Base-by-base conservation (phyloP, 345 rosid genomes). In the Geranium brycei region DNA sequence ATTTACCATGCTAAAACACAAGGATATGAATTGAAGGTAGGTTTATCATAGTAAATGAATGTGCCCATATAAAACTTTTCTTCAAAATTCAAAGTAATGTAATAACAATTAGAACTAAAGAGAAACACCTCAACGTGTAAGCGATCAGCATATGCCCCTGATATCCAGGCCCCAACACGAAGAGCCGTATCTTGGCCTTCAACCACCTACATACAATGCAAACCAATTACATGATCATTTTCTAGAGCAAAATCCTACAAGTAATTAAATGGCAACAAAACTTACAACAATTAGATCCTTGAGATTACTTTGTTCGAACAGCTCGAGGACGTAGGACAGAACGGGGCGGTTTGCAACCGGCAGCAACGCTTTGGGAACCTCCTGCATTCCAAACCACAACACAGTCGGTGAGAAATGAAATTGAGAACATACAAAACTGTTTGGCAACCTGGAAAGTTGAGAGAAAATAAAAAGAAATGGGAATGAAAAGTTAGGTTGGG, bases 301-400 rank as follows among this genome's bases (percentile, higher is more conserved):
- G 60, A 92, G 91, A 66, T 92, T 87, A 68, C 79, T 76, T 30
- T 66, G 82, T 66, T 89, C 96, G 72, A 92, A 75, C 55, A 79
- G 96, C 78, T 86, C 96, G 78, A 92, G 59, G 40, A 81, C 87
- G 77, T 86, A 92, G 18, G 92, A 84, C 23, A 92, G 79, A 66
- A 92, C 86, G 10, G 96, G 98, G 19, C 93, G 87, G 75, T 89
- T 92, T 0, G 98, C 96, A 32, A 92, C 95, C 13, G 96, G 98
- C 38, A 92, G 96, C 66, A 92, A 68, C 53, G 97, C 86, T 76
- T 89, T 89, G 1, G 98, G 97, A 38, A 87, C 84, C 70, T 92
- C 97, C 98, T 92, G 80, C 76, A 66, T 64, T 73, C 61, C 40
- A 1, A 55, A 32, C 64, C 2, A 4, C 58, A 56, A 31, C 38